Evolutionary conservation across 768 basidiomycete species (phyloP).

Genomic region (Boletus edulis): DNA sequence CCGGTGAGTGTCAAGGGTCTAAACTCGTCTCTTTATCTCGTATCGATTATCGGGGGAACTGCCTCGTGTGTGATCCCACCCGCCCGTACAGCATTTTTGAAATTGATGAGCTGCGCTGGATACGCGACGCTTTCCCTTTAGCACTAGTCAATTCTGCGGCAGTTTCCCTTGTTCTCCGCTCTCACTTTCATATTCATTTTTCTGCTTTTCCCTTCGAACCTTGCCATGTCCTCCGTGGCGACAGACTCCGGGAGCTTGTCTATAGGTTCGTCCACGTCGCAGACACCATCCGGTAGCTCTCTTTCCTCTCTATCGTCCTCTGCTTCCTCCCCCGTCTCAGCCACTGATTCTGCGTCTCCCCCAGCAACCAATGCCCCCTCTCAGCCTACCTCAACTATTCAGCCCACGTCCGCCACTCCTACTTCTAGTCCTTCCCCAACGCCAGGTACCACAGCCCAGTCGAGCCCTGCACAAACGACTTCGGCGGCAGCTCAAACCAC

Average conservation of each 20-base stretch:
- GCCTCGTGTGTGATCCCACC: not conserved
- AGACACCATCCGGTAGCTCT: slow-evolving; percentile 17
- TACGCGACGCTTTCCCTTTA: too few relatives aligned
- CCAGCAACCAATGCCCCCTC: not conserved
- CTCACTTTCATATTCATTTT: not conserved
- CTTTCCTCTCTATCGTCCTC: slow-evolving; percentile 9
- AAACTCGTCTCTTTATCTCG: not conserved
- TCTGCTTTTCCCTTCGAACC: not conserved
- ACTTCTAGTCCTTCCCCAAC: not conserved
- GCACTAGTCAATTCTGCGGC: too few relatives aligned
- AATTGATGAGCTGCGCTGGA: not conserved
- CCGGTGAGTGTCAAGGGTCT: too few relatives aligned
- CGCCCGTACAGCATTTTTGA: not conserved
- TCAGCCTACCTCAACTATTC: not conserved
- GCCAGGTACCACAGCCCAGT: not conserved
- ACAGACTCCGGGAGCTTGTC: not conserved
- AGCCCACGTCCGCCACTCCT: slow-evolving; percentile 2
- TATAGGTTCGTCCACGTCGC: not conserved
- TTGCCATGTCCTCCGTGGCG: slow-evolving; percentile 20
- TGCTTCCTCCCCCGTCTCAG: not conserved
- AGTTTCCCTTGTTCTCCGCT: not conserved
- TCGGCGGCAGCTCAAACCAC: not conserved
- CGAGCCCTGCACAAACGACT: not conserved
- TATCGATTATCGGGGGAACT: not conserved
- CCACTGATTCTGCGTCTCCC: slow-evolving; percentile 11